A percentile compares a stretch with the other conserved stretches of the same genome.
Conservation (phyloP, 2,329 filamentous ascomycete genomes). For the Pyricularia grisea region DNA sequence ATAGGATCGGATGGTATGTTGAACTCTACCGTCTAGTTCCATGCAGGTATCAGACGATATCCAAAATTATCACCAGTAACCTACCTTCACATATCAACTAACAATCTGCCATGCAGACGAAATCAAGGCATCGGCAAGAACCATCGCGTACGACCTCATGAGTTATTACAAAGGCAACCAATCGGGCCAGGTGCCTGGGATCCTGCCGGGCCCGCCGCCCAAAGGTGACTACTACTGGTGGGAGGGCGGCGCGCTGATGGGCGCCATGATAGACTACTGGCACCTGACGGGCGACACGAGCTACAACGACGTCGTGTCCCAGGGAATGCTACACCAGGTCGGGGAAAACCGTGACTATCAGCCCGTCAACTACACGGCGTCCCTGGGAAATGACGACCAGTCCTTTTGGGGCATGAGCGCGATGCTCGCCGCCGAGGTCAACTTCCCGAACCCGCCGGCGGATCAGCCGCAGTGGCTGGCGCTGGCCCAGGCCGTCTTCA, state of each 20-base stretch:
- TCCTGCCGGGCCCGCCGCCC: constrained; percentile 27
- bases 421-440: constrained; percentile 45
- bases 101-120: constrained; percentile 5
- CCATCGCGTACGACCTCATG: constrained; percentile 39
- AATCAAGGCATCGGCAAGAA: constrained; percentile 31
- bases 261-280: constrained; percentile 29
- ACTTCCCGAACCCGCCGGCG: constrained; percentile 34
- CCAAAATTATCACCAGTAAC: neutral
- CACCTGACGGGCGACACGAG: constrained; percentile 32
- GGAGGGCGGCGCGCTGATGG: constrained; percentile 20
- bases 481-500: constrained; percentile 49
- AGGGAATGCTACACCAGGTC: constrained; percentile 35
- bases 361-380: constrained; percentile 33
- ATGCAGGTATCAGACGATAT: neutral
- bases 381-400: constrained; percentile 50
- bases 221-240: constrained; percentile 26
- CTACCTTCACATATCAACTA: neutral
- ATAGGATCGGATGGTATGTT: constrained; percentile 8
- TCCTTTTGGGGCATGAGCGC: constrained; percentile 49
- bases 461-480: constrained; percentile 37
- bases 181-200: constrained; percentile 37
- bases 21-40: neutral
- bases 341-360: constrained; percentile 39
- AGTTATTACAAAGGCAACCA: constrained; percentile 36
- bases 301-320: constrained; percentile 37